phyloP scores from a whole-genome alignment of 768 basidiomycete species.

The Mycena metata region DNA sequence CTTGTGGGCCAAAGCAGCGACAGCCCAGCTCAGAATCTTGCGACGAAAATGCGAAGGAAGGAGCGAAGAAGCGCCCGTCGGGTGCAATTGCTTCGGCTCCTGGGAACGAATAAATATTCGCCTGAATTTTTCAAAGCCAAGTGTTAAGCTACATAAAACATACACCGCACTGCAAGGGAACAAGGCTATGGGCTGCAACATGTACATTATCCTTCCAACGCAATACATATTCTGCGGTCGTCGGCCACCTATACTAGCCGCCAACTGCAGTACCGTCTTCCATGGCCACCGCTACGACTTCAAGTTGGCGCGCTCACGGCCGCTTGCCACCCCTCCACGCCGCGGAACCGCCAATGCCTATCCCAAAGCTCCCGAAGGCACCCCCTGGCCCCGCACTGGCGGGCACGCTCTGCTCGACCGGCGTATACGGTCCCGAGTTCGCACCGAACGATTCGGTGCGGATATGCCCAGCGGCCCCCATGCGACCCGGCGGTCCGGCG shows the following conservation, averaged over 20 bases:
- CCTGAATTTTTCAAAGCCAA: no score
- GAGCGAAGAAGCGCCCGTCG: no score
- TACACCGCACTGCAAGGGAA: constrained; percentile 1
- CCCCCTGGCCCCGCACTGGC: constrained; percentile 49
- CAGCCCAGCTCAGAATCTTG: no score
- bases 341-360: constrained; percentile 53
- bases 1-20: no score
- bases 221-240: neutral
- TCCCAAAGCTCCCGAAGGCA: constrained; percentile 64
- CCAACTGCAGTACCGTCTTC: neutral
- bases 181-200: constrained; percentile 19
- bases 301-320: neutral
- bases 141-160: constrained; percentile 16
- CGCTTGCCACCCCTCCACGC: constrained; percentile 38
- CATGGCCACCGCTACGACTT: no score
- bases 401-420: constrained; percentile 36
- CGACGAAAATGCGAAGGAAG: no score
- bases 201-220: constrained; percentile 21
- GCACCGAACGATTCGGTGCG: constrained; percentile 37
- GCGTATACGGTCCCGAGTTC: constrained; percentile 30
- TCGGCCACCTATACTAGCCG: neutral
- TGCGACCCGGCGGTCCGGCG: constrained; percentile 34
- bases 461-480: constrained; percentile 41
- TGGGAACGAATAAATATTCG: no score
- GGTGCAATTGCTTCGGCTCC: no score